A percentile compares a stretch with the other conserved stretches of the same genome.
These are phyloP conservation scores for Cynara cardunculus DNA, from an alignment of 129 eudicot species.

Conservation along the genomic window DNA sequence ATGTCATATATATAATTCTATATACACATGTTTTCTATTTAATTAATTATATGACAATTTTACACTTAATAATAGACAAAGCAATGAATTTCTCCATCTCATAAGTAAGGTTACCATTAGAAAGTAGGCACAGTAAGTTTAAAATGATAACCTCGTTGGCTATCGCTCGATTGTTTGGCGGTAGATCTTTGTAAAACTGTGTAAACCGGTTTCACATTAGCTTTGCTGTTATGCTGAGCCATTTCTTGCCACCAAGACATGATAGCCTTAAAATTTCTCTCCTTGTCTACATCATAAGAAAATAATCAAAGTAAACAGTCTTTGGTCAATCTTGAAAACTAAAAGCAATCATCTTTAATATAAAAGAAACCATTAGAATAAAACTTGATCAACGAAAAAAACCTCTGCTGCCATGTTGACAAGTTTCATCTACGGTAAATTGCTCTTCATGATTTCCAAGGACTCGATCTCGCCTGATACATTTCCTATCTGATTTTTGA, in stretches of 20 bases:
- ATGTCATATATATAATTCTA: too few species aligned
- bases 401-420: constrained; percentile 37
- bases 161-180: constrained; percentile 23
- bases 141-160: constrained; percentile 37
- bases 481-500: constrained; percentile 48
- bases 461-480: constrained; percentile 36
- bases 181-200: constrained; percentile 19
- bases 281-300: constrained; percentile 42
- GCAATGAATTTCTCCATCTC: too few species aligned
- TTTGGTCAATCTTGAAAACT: background rate
- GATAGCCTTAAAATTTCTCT: constrained; percentile 63
- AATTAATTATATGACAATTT: too few species aligned
- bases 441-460: constrained; percentile 33
- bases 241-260: constrained; percentile 99
- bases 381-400: background rate
- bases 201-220: constrained; percentile 29
- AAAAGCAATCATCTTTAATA: background rate
- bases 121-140: background rate
- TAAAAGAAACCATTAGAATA: background rate
- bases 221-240: constrained; percentile 64
- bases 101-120: too few species aligned
- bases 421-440: constrained; percentile 22
- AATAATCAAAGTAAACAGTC: background rate
- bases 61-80: too few species aligned
- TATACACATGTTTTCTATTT: too few species aligned